Base-by-base conservation (phyloP, 75 land plant species). In the Gnetum montanum region DNA sequence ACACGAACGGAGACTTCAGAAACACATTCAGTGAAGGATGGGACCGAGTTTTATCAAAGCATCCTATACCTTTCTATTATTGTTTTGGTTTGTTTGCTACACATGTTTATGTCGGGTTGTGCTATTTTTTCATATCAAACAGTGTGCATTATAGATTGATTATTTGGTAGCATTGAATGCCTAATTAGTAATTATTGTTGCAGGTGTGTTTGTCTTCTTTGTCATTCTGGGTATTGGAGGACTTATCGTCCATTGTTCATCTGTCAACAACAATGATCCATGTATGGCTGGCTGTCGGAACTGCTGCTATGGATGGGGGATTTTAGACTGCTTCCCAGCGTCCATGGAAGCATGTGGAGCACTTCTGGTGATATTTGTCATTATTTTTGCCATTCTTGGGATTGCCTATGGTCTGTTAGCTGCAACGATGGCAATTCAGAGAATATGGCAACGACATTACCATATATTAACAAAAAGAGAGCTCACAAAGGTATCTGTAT, bases 361-460 rank as follows among this genome's bases (percentile, higher is more conserved):
- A 3, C 69, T 91, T 33, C 77, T 63, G 4, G 74, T 79, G 23
- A 76, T 87, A 31, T 79, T 83, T 53, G 69, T 76, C 16, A 56
- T 84, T 28, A 68, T 91, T 23, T 91, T 91, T 78, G 93, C 83
- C 24, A 78, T 87, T 47, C 74, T 91, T 43, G 93, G 93, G 26
- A 71, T 87, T 58, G 93, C 85, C 22, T 91, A 91, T 74, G 88
- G 97, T 36, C 72, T 91, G 38, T 77, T 91, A 49, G 97, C 89
- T 54, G 83, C 88, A 8, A 91, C 93, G 6, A 87, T 91, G 97
- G 88, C 81, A 15, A 53, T 87, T 51, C 97, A 91, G 43, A 75
- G 85, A 61, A 91, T 87, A 25, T 91, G 93, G 97, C 97, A 91
- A 66, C 70, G 83, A 49, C 97, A 91, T 53, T 87, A 91, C 57